Percentiles rank a stretch among this genome's conserved stretches.
These are phyloP conservation scores for Pseudevernia furfuracea DNA, from an alignment of 495 filamentous ascomycete species.

Conservation along the genomic window DNA sequence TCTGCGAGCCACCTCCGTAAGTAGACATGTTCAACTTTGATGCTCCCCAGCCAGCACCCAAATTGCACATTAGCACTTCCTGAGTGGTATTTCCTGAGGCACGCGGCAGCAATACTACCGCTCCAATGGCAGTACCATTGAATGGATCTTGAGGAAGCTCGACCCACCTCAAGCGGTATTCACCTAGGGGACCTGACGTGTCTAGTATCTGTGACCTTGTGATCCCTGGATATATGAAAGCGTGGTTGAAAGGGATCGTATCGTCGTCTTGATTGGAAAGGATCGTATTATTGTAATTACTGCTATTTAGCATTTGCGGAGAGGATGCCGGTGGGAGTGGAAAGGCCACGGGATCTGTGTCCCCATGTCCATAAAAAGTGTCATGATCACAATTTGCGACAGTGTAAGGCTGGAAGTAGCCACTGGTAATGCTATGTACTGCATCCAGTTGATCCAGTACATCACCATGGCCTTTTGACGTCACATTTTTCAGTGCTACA, in stretches of 20 bases:
- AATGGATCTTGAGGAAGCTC: slow-evolving; percentile 17
- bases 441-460: slow-evolving; percentile 12
- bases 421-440: slow-evolving; percentile 12
- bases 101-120: slow-evolving; percentile 13
- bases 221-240: slow-evolving; percentile 11
- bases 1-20: background rate
- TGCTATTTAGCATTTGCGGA: background rate
- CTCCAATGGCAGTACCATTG: slow-evolving; percentile 16
- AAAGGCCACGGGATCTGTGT: slow-evolving; percentile 8
- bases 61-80: slow-evolving; percentile 12
- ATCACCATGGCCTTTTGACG: background rate
- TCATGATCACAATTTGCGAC: slow-evolving; percentile 8
- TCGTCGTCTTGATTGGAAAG: too few species aligned
- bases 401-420: slow-evolving; percentile 16
- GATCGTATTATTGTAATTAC: background rate
- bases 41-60: slow-evolving; percentile 19
- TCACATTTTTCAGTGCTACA: slow-evolving; percentile 1
- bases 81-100: background rate
- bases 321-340: slow-evolving; percentile 1
- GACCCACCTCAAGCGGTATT: slow-evolving; percentile 19
- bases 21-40: slow-evolving; percentile 14
- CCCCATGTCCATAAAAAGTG: slow-evolving; percentile 1
- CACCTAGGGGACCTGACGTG: slow-evolving; percentile 3
- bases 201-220: slow-evolving; percentile 13
- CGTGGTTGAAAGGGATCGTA: too few species aligned